These are phyloP conservation scores for Phanerochaete sordida DNA, from an alignment of 768 basidiomycete species.

Conservation along the genomic window DNA sequence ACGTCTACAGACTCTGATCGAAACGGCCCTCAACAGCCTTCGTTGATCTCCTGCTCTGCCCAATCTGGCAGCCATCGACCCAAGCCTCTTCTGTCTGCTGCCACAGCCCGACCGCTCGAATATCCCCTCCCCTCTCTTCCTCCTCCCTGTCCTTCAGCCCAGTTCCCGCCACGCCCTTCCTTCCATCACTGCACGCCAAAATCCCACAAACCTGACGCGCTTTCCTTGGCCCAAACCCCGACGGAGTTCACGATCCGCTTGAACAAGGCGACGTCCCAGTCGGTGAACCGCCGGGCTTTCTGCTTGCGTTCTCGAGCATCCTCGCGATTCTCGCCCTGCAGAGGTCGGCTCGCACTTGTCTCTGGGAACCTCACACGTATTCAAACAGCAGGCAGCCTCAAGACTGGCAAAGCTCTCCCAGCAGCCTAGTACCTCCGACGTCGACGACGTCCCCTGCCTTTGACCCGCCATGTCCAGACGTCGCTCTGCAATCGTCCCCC, in stretches of 20 bases:
- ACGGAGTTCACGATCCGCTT: conserved; percentile 2
- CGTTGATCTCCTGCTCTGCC: conserved; percentile 13
- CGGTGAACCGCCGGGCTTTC: not conserved
- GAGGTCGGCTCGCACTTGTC: not conserved
- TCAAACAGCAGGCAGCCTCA: conserved; percentile 8
- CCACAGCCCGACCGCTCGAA: not conserved
- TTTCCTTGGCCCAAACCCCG: not conserved
- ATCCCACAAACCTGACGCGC: not conserved
- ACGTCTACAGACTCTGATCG: conserved; percentile 1
- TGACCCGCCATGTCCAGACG: conserved; percentile 56
- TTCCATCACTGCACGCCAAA: no score
- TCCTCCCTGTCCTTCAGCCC: not conserved
- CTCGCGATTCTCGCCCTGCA: not conserved
- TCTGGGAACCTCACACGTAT: not conserved
- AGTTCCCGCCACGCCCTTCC: not conserved
- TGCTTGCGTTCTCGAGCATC: not conserved
- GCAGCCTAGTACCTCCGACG: not conserved
- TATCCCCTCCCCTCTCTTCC: not conserved
- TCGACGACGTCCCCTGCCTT: conserved; percentile 22
- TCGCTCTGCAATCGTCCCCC: conserved; percentile 67
- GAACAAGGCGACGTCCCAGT: conserved; percentile 2
- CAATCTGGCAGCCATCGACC: conserved; percentile 12
- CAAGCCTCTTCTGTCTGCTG: conserved; percentile 9
- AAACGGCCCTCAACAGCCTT: not conserved
- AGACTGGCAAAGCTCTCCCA: conserved; percentile 15